Evolutionary conservation across 192 early-diverging fungal genomes (phyloP), one percentile per base, ranked within the genome.

Genomic region (Podila epigama): DNA sequence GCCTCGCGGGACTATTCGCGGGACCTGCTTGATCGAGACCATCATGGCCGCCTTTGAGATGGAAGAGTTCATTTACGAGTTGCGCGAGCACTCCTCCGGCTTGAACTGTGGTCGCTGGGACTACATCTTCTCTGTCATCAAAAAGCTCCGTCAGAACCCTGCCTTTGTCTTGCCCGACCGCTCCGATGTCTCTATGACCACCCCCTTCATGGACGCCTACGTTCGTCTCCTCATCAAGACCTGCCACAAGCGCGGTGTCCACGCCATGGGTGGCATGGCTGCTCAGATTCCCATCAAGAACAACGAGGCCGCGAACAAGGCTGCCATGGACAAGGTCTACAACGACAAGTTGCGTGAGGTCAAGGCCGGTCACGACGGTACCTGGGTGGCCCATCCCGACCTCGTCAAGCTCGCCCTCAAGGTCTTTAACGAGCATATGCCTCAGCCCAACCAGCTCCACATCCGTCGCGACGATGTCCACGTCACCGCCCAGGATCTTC

Each of bases 101-200:
- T 89, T 98, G 58, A 98, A 98, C 94, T 98, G 96, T 86, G 96
- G 96, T 44, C 90, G 96, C 55, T 98, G 96, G 96, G 96, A 98
- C 87, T 98, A 98, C 88, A 98, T 98, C 82, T 98, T 98, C 84
- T 94, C 92, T n/a, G 91, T 94, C 79, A 98, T 98, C 87, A 98
- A 98, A 86, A 94, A 94, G 87, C 90, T 98, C 85, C 91, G 94
- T 58, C 86, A 92, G 81, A 86, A 96, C 80, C 88, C 91, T 62
- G 87, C 89, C 44, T 96, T 91, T 79, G 86, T 95, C 50, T 85
- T 98, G 50, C 96, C 96, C 55, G 90, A 96, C 77, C 95, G 96
- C 80, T 85, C 87, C 31, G 93, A 91, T 66, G 92, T 98, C 31
- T 87, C 88, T 67, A 98, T 98, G 96, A 93, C 92, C 40, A 89